These are phyloP conservation scores for Hypoxylon lienhwacheense DNA, from an alignment of 495 filamentous ascomycete genomes.

Conservation along the genomic window DNA sequence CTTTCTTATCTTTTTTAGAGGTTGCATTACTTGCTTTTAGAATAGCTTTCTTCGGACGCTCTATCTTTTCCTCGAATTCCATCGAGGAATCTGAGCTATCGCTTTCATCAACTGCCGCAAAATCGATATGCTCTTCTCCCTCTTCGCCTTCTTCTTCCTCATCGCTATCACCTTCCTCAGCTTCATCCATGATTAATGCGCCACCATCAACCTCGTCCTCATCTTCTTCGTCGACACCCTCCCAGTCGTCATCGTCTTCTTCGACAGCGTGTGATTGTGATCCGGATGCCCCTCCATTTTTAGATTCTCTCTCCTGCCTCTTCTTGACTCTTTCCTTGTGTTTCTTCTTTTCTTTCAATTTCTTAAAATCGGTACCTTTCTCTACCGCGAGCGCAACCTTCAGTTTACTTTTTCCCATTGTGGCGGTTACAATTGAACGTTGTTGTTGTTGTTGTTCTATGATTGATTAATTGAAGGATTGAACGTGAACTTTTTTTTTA, in stretches of 20 bases:
- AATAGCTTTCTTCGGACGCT: conserved; percentile 34
- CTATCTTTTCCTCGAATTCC: conserved; percentile 42
- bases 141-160: conserved; percentile 21
- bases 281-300: conserved; percentile 43
- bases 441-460: conserved; percentile 4
- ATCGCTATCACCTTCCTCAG: conserved; percentile 21
- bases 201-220: conserved; percentile 41
- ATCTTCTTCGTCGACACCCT: conserved; percentile 50
- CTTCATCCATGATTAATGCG: conserved; percentile 12
- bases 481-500: conserved; percentile 17
- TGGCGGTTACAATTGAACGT: conserved; percentile 26
- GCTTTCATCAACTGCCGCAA: conserved; percentile 38
- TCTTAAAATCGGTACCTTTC: conserved; percentile 67
- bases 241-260: conserved; percentile 45
- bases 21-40: conserved; percentile 44
- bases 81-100: conserved; percentile 41
- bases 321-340: conserved; percentile 56
- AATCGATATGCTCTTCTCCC: conserved; percentile 22
- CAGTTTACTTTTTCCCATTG: conserved; percentile 60
- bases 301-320: conserved; percentile 48
- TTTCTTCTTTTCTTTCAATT: conserved; percentile 60
- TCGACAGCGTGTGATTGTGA: conserved; percentile 38
- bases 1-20: conserved; percentile 45
- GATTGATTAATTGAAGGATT: conserved; percentile 1
- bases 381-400: conserved; percentile 67